These are phyloP conservation scores for Tilletia indica DNA, from an alignment of 1,284 basidiomycete species.

Conservation along the genomic window DNA sequence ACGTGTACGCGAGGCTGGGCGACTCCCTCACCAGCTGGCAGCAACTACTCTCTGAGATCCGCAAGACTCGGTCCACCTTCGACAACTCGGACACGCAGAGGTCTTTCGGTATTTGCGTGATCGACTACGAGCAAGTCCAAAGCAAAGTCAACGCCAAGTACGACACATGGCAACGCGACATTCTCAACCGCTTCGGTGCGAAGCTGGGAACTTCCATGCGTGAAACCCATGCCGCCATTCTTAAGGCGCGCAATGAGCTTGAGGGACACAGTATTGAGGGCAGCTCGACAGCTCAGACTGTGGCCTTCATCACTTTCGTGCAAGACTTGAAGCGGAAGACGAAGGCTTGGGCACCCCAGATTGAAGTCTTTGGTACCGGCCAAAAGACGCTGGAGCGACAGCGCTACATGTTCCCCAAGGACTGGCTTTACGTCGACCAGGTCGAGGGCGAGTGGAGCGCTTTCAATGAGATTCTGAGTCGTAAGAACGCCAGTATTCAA, in stretches of 20 bases:
- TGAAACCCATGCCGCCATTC: slow-evolving; percentile 86
- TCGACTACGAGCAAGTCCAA: slow-evolving; percentile 98
- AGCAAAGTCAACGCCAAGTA: slow-evolving; percentile 96
- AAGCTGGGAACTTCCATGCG: slow-evolving; percentile 93
- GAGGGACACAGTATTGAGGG: slow-evolving; percentile 76
- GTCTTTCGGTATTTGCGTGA: slow-evolving; percentile 82
- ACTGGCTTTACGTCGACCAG: slow-evolving; percentile 98
- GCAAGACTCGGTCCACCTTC: slow-evolving; percentile 90
- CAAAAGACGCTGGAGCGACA: slow-evolving; percentile 97
- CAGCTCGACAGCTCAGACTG: slow-evolving; percentile 82
- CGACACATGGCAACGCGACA: slow-evolving; percentile 94
- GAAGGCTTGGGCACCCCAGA: slow-evolving; percentile 94
- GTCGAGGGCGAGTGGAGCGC: slow-evolving; percentile 96
- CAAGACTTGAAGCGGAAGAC: slow-evolving; percentile 97
- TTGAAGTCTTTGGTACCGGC: slow-evolving; percentile 85
- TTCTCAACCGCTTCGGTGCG: slow-evolving; percentile 82
- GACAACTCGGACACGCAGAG: slow-evolving; percentile 92
- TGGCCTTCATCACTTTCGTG: slow-evolving; percentile 97
- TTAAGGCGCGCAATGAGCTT: slow-evolving; percentile 88
- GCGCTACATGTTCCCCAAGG: slow-evolving; percentile 89
- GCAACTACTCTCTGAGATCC: slow-evolving; percentile 87
- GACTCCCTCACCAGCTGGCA: slow-evolving; percentile 92
- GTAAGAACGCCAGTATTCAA: slow-evolving; percentile 97
- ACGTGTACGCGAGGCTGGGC: slow-evolving; percentile 88
- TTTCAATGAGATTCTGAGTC: slow-evolving; percentile 93